These are phyloP conservation scores for Fusarium pilosicola DNA, from an alignment of 2,329 filamentous ascomycete species.

Conservation along the genomic window DNA sequence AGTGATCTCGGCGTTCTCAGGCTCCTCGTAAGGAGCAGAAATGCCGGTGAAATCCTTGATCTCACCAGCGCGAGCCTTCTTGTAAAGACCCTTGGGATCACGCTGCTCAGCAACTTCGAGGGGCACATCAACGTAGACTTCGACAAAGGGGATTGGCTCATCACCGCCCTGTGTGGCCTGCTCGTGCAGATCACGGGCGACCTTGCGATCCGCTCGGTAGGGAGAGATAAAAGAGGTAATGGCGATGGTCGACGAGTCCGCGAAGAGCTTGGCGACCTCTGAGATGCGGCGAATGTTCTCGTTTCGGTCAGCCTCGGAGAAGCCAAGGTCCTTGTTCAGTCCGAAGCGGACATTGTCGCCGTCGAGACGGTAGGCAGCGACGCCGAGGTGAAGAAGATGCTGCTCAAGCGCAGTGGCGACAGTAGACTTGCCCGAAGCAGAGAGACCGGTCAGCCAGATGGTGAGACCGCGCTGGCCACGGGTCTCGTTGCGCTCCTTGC, in stretches of 20 bases:
- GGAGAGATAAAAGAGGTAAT: slow-evolving; percentile 98
- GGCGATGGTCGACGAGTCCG: slow-evolving; percentile 86
- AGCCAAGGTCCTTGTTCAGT: slow-evolving; percentile 96
- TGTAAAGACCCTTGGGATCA: slow-evolving; percentile 97
- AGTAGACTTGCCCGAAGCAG: slow-evolving; percentile 95
- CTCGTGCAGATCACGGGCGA: slow-evolving; percentile 83
- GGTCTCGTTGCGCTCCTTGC: slow-evolving; percentile 76
- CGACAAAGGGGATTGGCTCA: slow-evolving; percentile 85
- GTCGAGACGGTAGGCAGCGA: slow-evolving; percentile 91
- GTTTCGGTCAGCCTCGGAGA: slow-evolving; percentile 90
- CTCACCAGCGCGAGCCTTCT: slow-evolving; percentile 91
- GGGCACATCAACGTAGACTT: slow-evolving; percentile 92
- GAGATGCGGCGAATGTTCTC: slow-evolving; percentile 98
- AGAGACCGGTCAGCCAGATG: slow-evolving; percentile 97
- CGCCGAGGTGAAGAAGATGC: slow-evolving; percentile 86
- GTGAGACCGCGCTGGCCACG: slow-evolving; percentile 92
- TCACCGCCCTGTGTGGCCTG: slow-evolving; percentile 62
- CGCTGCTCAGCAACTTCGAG: slow-evolving; percentile 92
- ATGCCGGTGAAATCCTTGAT: slow-evolving; percentile 99
- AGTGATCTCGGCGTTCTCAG: slow-evolving; percentile 84
- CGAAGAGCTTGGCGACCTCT: slow-evolving; percentile 97
- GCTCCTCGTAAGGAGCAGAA: slow-evolving; percentile 93
- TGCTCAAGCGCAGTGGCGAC: slow-evolving; percentile 97
- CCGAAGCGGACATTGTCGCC: slow-evolving; percentile 99
- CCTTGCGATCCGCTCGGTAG: slow-evolving; percentile 85